phyloP scores from a whole-genome alignment of 78 protist genomes.

The Emiliania huxleyi region DNA sequence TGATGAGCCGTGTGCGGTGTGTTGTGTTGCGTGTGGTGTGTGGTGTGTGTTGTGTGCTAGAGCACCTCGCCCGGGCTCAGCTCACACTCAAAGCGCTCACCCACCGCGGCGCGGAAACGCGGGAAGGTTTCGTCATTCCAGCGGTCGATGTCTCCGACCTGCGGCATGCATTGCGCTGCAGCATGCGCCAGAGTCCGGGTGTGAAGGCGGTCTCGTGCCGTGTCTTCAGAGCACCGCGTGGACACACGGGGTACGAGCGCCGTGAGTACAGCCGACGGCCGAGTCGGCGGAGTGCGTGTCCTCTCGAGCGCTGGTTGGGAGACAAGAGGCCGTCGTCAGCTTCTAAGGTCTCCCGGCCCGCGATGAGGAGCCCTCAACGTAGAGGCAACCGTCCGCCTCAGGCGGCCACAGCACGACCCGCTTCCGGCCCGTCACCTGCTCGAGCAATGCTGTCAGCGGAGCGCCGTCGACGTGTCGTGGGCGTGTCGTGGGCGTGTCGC shows the following conservation, averaged over 20 bases:
- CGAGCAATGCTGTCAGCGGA: neutral
- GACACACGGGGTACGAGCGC: no score
- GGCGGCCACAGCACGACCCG: conserved; percentile 41
- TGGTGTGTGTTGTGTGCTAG: neutral
- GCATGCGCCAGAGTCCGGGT: no score
- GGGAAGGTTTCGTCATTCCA: neutral
- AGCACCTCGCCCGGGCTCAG: conserved; percentile 25
- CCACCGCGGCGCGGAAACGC: neutral
- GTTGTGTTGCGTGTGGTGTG: no score
- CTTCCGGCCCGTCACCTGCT: conserved; percentile 17
- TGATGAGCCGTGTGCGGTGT: no score
- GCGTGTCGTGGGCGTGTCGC: no score
- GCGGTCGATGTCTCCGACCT: neutral
- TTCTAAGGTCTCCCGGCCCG: neutral
- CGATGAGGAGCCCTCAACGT: neutral
- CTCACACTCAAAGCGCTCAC: neutral
- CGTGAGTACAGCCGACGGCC: no score
- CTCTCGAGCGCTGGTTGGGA: no score
- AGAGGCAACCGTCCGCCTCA: neutral
- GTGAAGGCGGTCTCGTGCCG: no score
- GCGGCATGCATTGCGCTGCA: no score
- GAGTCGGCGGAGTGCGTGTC: no score
- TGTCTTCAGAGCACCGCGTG: no score
- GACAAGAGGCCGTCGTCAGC: no score
- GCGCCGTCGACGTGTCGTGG: neutral